A percentile compares a stretch with the other conserved stretches of the same genome.
These are phyloP conservation scores for Starmerella tilneyi DNA, from an alignment of 805 yeast genomes.

Conservation along the genomic window DNA sequence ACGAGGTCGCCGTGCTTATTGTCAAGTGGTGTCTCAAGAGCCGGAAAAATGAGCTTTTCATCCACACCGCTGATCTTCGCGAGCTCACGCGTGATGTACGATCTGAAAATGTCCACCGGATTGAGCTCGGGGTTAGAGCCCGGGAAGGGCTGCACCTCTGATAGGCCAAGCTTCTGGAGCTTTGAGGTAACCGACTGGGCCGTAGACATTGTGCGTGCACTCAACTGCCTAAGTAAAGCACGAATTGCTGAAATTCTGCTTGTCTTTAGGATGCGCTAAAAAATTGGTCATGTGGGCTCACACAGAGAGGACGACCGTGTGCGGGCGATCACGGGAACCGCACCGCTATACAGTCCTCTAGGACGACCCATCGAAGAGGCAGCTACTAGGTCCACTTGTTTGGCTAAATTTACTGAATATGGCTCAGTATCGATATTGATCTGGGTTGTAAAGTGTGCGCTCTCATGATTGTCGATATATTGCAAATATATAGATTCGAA, in stretches of 20 bases:
- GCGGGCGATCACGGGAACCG: too few species aligned
- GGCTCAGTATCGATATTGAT: too few species aligned
- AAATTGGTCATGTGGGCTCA: slow-evolving; percentile 3
- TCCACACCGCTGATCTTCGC: slow-evolving; percentile 65
- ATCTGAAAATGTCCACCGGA: slow-evolving; percentile 79
- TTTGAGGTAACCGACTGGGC: slow-evolving; percentile 19
- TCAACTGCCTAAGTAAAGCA: not conserved
- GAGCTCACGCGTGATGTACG: slow-evolving; percentile 74
- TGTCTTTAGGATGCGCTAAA: not conserved
- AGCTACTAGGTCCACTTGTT: too few species aligned
- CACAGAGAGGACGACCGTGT: too few species aligned
- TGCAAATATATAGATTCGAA: too few species aligned
- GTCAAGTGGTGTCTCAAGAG: slow-evolving; percentile 78
- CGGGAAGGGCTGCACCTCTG: slow-evolving; percentile 22
- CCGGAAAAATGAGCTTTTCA: slow-evolving; percentile 57
- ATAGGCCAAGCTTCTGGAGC: slow-evolving; percentile 23
- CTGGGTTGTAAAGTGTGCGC: too few species aligned
- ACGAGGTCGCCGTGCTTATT: slow-evolving; percentile 87
- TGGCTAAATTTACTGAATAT: too few species aligned
- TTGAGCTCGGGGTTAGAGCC: slow-evolving; percentile 70
- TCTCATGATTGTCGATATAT: too few species aligned
- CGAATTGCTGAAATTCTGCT: slow-evolving; percentile 3
- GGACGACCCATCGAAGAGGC: too few species aligned
- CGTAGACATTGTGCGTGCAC: slow-evolving; percentile 20
- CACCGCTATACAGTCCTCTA: too few species aligned